Evolutionary conservation across 306 rosid species (phyloP).

Genomic region (Myrica gale): DNA sequence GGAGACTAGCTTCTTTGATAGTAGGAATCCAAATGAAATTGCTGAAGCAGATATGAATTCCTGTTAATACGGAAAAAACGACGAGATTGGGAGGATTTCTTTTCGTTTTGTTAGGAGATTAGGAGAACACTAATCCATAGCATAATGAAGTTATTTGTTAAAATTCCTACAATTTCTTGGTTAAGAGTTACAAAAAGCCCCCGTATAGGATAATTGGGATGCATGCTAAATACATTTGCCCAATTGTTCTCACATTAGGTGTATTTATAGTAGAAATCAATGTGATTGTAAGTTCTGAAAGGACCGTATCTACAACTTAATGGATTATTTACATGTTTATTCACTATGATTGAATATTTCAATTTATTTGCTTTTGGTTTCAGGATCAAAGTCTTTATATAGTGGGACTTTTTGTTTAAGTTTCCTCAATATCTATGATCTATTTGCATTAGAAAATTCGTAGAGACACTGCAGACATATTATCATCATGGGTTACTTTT

Average conservation of each 20-base stretch:
- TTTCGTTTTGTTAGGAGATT: too few species aligned
- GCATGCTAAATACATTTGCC: not conserved
- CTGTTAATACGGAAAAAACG: too few species aligned
- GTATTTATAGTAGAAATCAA: not conserved
- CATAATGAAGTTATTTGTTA: not conserved
- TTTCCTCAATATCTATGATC: not conserved
- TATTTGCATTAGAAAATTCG: not conserved
- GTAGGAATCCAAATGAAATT: too few species aligned
- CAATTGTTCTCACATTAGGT: not conserved
- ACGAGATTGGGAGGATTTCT: too few species aligned
- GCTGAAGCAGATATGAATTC: too few species aligned
- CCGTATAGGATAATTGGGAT: not conserved
- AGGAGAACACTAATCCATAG: too few species aligned
- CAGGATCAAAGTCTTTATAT: not conserved
- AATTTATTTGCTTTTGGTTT: not conserved
- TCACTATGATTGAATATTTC: not conserved
- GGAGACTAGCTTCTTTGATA: too few species aligned
- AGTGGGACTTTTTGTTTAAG: not conserved
- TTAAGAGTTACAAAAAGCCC: too few species aligned
- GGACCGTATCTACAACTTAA: not conserved
- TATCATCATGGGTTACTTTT: not conserved
- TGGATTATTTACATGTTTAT: not conserved
- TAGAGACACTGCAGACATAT: not conserved
- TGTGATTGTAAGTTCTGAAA: not conserved
- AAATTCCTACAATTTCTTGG: not conserved